Percentiles rank a stretch among this genome's conserved stretches.
Evolutionary conservation across 108 stramenopile genomes (phyloP).

Genomic region (Fragilaria crotonensis): DNA sequence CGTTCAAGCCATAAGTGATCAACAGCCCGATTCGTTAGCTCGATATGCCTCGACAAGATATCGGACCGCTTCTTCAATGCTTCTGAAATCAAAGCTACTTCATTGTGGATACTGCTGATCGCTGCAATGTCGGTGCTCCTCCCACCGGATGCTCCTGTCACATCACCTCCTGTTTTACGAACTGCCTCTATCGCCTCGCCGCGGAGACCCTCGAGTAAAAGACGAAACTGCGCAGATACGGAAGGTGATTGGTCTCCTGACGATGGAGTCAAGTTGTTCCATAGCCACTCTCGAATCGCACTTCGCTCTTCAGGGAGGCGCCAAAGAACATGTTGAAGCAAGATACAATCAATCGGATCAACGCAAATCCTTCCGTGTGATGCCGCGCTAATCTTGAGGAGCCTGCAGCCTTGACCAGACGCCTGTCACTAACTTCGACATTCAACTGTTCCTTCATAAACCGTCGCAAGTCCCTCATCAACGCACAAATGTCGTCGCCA

Average conservation of each 20-base stretch:
- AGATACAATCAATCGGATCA: constrained; percentile 50
- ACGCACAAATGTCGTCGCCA: constrained; percentile 26
- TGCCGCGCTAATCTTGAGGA: constrained; percentile 56
- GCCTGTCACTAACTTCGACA: constrained; percentile 53
- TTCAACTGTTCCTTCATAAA: constrained; percentile 47
- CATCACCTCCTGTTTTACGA: constrained; percentile 53
- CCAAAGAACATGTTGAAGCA: constrained; percentile 63
- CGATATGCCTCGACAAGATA: constrained; percentile 38
- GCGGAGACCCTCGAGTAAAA: constrained; percentile 50
- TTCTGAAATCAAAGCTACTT: constrained; percentile 24
- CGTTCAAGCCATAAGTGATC: constrained; percentile 43
- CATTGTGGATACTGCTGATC: constrained; percentile 29
- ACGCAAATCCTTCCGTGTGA: constrained; percentile 46
- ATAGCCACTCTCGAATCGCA: constrained; percentile 49
- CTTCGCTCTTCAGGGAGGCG: constrained; percentile 39
- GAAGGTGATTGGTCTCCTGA: background rate
- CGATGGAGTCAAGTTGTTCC: constrained; percentile 49
- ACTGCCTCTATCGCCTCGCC: constrained; percentile 29
- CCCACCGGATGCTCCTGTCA: constrained; percentile 44
- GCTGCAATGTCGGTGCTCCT: constrained; percentile 32
- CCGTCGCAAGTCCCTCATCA: constrained; percentile 41
- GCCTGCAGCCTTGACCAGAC: constrained; percentile 51
- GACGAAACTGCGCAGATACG: constrained; percentile 24
- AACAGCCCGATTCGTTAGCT: constrained; percentile 21
- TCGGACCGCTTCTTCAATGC: constrained; percentile 21